These are phyloP conservation scores for Candida andamanensis DNA, from an alignment of 805 yeast genomes.

Conservation along the genomic window DNA sequence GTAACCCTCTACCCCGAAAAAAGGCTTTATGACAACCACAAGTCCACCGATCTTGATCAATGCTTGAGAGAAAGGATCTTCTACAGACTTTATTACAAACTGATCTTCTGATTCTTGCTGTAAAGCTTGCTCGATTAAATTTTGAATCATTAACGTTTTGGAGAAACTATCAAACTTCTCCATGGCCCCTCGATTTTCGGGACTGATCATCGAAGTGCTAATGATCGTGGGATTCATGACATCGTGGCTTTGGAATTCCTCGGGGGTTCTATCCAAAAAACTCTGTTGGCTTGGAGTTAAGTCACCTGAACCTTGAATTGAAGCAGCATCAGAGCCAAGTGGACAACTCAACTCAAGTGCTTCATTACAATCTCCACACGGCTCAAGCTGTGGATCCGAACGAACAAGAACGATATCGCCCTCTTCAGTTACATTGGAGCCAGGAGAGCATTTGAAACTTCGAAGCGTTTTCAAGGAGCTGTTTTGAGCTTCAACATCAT, in stretches of 20 bases:
- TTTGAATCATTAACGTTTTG: conserved; percentile 23
- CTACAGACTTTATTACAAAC: conserved; percentile 15
- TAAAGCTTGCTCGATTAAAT: conserved; percentile 14
- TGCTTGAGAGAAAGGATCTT: conserved; percentile 25
- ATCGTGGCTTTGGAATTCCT: no score
- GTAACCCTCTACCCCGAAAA: conserved; percentile 12
- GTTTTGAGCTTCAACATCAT: no score
- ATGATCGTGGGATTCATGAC: no score
- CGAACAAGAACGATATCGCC: no score
- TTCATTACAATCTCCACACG: no score
- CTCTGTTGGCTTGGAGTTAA: no score
- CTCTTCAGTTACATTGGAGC: neutral
- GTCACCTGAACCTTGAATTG: no score
- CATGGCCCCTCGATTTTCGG: conserved; percentile 2
- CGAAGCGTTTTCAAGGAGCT: conserved; percentile 1
- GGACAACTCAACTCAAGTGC: no score
- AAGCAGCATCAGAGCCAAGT: no score
- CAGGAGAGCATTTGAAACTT: neutral
- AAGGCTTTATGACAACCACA: conserved; percentile 29
- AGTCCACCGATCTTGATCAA: conserved; percentile 24
- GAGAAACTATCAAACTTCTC: conserved; percentile 21
- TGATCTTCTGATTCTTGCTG: conserved; percentile 7
- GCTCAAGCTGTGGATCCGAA: no score
- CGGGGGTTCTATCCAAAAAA: no score
- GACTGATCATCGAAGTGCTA: neutral